A percentile compares a stretch with the other conserved stretches of the same genome.
These are phyloP conservation scores for Metschnikowia lachancei DNA, from an alignment of 805 yeast species.

Conservation along the genomic window DNA sequence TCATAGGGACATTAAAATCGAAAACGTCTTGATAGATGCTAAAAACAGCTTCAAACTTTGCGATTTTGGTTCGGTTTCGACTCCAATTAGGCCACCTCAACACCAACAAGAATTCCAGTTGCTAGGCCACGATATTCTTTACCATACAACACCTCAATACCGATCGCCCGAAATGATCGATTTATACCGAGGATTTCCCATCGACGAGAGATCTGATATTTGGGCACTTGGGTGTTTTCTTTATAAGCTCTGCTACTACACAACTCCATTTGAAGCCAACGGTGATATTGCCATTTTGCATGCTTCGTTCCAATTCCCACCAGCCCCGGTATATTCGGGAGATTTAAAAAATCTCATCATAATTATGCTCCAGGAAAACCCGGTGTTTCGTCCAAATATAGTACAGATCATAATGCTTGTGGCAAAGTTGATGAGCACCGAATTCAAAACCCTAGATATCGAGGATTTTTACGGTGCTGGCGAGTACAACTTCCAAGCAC, in stretches of 20 bases:
- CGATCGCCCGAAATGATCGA: constrained; percentile 96
- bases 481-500: constrained; percentile 56
- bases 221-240: constrained; percentile 96
- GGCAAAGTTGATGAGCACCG: constrained; percentile 45
- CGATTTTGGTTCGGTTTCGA: constrained; percentile 89
- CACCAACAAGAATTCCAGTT: constrained; percentile 69
- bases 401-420: constrained; percentile 74
- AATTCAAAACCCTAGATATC: constrained; percentile 29
- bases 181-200: constrained; percentile 73
- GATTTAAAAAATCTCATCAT: constrained; percentile 72
- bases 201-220: constrained; percentile 88
- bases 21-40: constrained; percentile 80
- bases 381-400: constrained; percentile 78
- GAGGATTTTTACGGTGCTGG: constrained; percentile 51
- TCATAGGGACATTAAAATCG: constrained; percentile 92
- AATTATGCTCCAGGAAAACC: constrained; percentile 79
- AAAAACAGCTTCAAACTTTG: constrained; percentile 73
- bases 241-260: constrained; percentile 86
- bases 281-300: constrained; percentile 83
- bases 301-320: constrained; percentile 76
- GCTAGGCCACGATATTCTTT: constrained; percentile 79
- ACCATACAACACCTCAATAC: constrained; percentile 94
- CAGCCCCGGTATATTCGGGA: constrained; percentile 64
- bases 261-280: constrained; percentile 91
- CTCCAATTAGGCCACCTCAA: constrained; percentile 67